phyloP scores from a whole-genome alignment of 2,329 filamentous ascomycete species.

The Calonectria fujianensis region DNA sequence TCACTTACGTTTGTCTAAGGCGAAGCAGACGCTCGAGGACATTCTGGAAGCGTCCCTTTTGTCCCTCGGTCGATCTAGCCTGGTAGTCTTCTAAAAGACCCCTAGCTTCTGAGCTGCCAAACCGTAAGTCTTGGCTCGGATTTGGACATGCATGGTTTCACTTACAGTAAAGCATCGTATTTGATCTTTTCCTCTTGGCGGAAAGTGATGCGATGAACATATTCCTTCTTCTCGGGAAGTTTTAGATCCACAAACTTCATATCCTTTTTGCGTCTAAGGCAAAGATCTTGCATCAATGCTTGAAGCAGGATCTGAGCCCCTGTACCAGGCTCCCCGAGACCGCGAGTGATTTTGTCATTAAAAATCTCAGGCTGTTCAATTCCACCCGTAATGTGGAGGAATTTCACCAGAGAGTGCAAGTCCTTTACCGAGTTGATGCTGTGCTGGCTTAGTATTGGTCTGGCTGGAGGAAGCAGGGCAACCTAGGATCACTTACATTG shows the following conservation, averaged over 20 bases:
- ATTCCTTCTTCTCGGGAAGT: constrained; percentile 85
- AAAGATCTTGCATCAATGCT: constrained; percentile 86
- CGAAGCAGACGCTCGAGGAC: constrained; percentile 88
- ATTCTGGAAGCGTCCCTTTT: constrained; percentile 79
- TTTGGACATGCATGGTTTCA: constrained; percentile 31
- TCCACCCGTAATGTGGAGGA: constrained; percentile 84
- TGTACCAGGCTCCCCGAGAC: constrained; percentile 74
- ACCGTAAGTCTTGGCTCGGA: constrained; percentile 6
- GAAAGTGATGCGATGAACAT: constrained; percentile 84
- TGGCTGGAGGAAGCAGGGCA: background rate
- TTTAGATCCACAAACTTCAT: constrained; percentile 91
- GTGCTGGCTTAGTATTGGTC: constrained; percentile 52
- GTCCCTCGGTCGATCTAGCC: constrained; percentile 62
- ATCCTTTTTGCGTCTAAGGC: constrained; percentile 87
- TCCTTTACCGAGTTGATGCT: constrained; percentile 87
- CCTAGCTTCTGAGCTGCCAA: constrained; percentile 79
- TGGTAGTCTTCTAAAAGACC: constrained; percentile 80
- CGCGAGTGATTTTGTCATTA: constrained; percentile 77
- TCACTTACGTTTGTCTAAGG: constrained; percentile 80
- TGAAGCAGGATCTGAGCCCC: constrained; percentile 81
- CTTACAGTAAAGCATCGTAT: constrained; percentile 83
- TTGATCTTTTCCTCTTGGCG: constrained; percentile 83
- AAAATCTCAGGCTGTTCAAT: constrained; percentile 84
- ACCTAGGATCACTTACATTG: constrained; percentile 74
- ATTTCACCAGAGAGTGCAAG: constrained; percentile 86